A percentile compares a stretch with the other conserved stretches of the same genome.
These are phyloP conservation scores for Vaccinium myrtillus DNA, from an alignment of 148 eudicot species.

Conservation along the genomic window DNA sequence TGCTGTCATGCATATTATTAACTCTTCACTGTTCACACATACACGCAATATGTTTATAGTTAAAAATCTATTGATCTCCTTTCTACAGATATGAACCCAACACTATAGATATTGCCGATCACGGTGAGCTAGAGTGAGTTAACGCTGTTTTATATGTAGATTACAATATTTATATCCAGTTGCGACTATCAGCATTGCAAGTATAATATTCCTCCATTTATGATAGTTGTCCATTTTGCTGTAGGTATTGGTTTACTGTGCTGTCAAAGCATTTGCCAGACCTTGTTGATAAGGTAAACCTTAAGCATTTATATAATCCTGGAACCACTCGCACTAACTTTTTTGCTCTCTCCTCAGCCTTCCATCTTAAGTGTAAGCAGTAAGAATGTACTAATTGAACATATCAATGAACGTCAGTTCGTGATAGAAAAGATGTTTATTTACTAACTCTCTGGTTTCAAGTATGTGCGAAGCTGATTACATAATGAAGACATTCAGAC, in stretches of 20 bases:
- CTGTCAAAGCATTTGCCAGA: constrained; percentile 88
- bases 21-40: no score
- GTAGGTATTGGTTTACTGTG: constrained; percentile 90
- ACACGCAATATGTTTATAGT: no score
- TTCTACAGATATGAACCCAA: constrained; percentile 85
- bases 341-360: not conserved
- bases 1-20: no score
- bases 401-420: not conserved
- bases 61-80: constrained; percentile 4
- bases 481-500: not conserved
- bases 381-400: not conserved
- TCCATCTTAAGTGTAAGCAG: not conserved
- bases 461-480: not conserved
- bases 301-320: not conserved
- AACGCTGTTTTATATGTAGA: not conserved
- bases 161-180: not conserved
- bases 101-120: constrained; percentile 91
- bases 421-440: not conserved
- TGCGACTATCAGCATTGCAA: not conserved
- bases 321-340: not conserved
- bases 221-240: constrained; percentile 12
- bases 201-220: constrained; percentile 14
- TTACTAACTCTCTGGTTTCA: not conserved
- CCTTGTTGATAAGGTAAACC: constrained; percentile 90
- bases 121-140: constrained; percentile 84